Base-by-base conservation (phyloP, 192 early-diverging fungal genomes). In the Lobulomyces angularis region DNA sequence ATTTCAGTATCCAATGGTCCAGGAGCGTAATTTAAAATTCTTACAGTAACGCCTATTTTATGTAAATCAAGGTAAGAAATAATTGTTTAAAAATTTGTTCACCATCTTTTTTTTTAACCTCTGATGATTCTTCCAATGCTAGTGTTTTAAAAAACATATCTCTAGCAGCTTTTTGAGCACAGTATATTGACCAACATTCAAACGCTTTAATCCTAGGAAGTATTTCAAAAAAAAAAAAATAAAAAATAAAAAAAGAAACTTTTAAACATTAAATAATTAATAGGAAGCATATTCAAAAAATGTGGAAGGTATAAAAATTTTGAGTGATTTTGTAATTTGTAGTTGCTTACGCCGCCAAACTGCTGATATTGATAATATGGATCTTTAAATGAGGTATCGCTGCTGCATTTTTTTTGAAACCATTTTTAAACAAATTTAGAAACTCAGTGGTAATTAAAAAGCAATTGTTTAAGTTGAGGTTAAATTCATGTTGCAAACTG, bases 1-100 rank as follows among this genome's bases (percentile, higher is more conserved):
- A 89, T 88, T 25, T 78, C 66, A 35, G 79, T 84, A 32, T 88
- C 83, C 37, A 92, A 55, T 23, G 88, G 88, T 9, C 88, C 88
- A 1, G 88, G 88, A 2, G 88, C 84, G 59, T 92, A 92, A 45
- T 64, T 86, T 27, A 92, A 60, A 9, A 77, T 69, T 41, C 77
- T 71, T 32, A 81, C 55, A 26, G 65, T 29, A 38, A 53, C 59
- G 27, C 22, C 57, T 59, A 40, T 12, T 1, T n/a, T 20, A 27
- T 43, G 35, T 43, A 53, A 30, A 29, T 21, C 27, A 12, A 20
- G 56, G n/a, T 1, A 18, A 9, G 31, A 12, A 16, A 12, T 48
- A 28, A 12, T n/a, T 48, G 23, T 44, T 44, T 18, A 43, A 14
- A 27, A 11, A 24, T 17, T 40, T 46, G 37, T 43, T 46, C 7